Evolutionary conservation across 306 rosid genomes (phyloP).

Genomic region (Mimosa bimucronata): DNA sequence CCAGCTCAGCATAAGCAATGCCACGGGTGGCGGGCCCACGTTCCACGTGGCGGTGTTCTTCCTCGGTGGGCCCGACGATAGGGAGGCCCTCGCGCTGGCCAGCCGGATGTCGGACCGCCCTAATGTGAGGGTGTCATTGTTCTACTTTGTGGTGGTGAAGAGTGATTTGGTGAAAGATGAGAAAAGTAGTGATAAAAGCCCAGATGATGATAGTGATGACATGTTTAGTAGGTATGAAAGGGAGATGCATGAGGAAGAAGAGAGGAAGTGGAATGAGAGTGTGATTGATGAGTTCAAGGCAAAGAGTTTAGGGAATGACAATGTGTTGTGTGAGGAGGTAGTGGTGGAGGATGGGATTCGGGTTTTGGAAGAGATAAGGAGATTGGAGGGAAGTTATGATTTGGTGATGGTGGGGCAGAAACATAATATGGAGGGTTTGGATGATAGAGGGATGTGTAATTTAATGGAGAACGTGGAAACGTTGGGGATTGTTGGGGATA

Average conservation of each 20-base stretch:
- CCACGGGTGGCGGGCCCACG: neutral
- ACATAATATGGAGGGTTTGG: slow-evolving; percentile 5
- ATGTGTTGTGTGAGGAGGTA: slow-evolving; percentile 39
- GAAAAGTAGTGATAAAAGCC: neutral
- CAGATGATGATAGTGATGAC: neutral
- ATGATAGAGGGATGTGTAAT: slow-evolving; percentile 43
- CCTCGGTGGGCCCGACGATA: slow-evolving; percentile 62
- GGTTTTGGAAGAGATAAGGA: slow-evolving; percentile 36
- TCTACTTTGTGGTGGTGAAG: slow-evolving; percentile 24
- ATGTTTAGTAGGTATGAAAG: neutral
- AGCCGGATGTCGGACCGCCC: slow-evolving; percentile 44
- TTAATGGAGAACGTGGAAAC: slow-evolving; percentile 53
- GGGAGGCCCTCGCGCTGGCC: slow-evolving; percentile 58
- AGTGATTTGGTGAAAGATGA: neutral
- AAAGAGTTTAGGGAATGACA: slow-evolving; percentile 22
- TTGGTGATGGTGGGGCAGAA: slow-evolving; percentile 57
- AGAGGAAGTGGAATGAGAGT: slow-evolving; percentile 43
- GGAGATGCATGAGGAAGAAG: slow-evolving; percentile 1
- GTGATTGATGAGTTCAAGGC: slow-evolving; percentile 55
- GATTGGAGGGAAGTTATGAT: slow-evolving; percentile 46
- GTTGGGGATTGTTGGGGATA: slow-evolving; percentile 63
- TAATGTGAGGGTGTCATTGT: slow-evolving; percentile 31
- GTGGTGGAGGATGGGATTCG: slow-evolving; percentile 46
- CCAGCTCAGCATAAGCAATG: neutral
- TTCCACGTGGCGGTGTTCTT: slow-evolving; percentile 51